phyloP scores from a whole-genome alignment of 2,329 filamentous ascomycete genomes.

The Pseudogymnoascus sp. region DNA sequence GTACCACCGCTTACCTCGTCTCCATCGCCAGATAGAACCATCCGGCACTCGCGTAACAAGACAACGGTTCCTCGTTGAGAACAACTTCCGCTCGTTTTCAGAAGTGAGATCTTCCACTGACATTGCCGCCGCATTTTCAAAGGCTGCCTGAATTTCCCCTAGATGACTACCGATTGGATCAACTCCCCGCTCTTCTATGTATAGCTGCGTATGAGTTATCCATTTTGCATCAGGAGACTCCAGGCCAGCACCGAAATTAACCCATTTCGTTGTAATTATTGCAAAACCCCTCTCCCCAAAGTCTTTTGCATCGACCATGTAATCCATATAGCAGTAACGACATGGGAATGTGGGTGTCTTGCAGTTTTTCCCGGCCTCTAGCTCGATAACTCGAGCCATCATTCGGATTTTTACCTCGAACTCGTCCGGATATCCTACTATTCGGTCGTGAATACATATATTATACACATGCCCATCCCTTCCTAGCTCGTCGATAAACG shows the following conservation, averaged over 20 bases:
- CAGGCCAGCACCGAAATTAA: conserved; percentile 14
- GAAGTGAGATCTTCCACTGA: conserved; percentile 17
- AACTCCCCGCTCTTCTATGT: not conserved
- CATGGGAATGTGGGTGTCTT: not conserved
- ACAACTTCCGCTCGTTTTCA: conserved; percentile 17
- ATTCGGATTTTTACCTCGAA: not conserved
- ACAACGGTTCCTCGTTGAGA: conserved; percentile 15
- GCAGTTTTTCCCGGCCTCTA: not conserved
- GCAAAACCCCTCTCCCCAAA: not conserved
- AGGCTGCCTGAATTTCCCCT: conserved; percentile 15
- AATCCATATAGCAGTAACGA: not conserved
- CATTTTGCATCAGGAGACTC: conserved; percentile 14
- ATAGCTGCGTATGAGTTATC: conserved; percentile 8
- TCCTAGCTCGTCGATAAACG: not conserved
- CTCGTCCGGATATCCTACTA: too few relatives aligned
- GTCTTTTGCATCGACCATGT: not conserved
- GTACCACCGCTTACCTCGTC: not conserved
- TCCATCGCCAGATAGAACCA: conserved; percentile 13
- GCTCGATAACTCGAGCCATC: not conserved
- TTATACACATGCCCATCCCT: not conserved
- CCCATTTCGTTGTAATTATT: conserved; percentile 12
- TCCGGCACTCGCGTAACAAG: conserved; percentile 9
- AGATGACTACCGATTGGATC: conserved; percentile 13
- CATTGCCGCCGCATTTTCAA: conserved; percentile 15
- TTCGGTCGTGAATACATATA: not conserved